Percentiles rank a stretch among this genome's conserved stretches.
These are phyloP conservation scores for Pseudozyma tsukubaensis DNA, from an alignment of 1,284 basidiomycete genomes.

Conservation along the genomic window DNA sequence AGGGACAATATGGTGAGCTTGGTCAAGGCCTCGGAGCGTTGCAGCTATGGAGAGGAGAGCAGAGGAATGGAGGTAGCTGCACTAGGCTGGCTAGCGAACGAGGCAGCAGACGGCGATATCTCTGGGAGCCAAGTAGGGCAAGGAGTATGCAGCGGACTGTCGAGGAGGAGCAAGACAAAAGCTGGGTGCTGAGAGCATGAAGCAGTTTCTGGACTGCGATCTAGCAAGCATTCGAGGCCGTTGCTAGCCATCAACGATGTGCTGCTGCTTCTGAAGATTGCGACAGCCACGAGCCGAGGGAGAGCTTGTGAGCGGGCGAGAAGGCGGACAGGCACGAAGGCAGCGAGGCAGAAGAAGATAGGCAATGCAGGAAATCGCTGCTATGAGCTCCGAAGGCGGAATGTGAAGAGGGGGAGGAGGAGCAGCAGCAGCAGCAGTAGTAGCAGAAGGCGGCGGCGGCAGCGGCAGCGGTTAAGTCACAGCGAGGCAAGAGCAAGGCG, in stretches of 20 bases:
- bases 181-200: conserved; percentile 11
- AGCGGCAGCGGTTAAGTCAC: neutral
- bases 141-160: conserved; percentile 10
- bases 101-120: too few relatives aligned
- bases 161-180: neutral
- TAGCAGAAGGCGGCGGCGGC: conserved; percentile 2
- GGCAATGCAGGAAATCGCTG: conserved; percentile 11
- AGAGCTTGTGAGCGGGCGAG: too few relatives aligned
- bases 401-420: neutral
- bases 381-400: neutral
- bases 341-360: neutral
- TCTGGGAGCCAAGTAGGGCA: too few relatives aligned
- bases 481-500: conserved; percentile 5
- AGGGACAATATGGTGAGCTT: neutral
- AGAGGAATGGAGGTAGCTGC: too few relatives aligned
- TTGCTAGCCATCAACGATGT: neutral
- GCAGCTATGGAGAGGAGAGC: too few relatives aligned
- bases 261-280: too few relatives aligned
- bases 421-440: too few relatives aligned
- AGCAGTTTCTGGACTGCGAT: neutral
- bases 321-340: too few relatives aligned
- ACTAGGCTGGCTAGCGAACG: too few relatives aligned
- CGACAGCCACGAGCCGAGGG: too few relatives aligned
- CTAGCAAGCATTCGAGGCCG: neutral
- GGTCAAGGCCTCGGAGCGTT: too few relatives aligned